A percentile compares a stretch with the other conserved stretches of the same genome.
These are phyloP conservation scores for Hypoxylon sp. DNA, from an alignment of 2,329 filamentous ascomycete genomes.

Conservation along the genomic window DNA sequence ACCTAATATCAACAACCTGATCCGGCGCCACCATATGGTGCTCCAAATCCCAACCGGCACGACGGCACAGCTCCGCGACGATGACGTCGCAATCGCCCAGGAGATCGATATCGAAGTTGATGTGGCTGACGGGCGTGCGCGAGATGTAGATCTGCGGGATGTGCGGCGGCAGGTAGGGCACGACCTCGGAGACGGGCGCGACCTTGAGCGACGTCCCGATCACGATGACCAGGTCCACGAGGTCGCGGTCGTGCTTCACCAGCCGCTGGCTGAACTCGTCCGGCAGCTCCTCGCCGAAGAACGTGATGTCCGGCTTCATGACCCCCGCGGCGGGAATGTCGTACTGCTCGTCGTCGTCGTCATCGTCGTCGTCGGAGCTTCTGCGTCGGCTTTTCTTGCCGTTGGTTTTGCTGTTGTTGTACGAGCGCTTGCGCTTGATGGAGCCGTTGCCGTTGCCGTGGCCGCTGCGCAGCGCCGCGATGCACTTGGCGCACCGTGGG, in stretches of 20 bases:
- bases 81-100: slow-evolving; percentile 96
- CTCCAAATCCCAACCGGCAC: slow-evolving; percentile 82
- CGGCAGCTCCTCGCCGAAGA: slow-evolving; percentile 93
- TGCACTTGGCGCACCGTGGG: slow-evolving; percentile 82
- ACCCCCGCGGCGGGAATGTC: slow-evolving; percentile 79
- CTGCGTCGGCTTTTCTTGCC: slow-evolving; percentile 56
- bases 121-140: slow-evolving; percentile 85
- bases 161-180: slow-evolving; percentile 81
- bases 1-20: slow-evolving; percentile 71
- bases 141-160: slow-evolving; percentile 94
- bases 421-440: slow-evolving; percentile 69
- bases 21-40: slow-evolving; percentile 86
- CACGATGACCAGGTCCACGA: slow-evolving; percentile 91
- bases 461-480: slow-evolving; percentile 64
- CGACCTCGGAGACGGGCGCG: slow-evolving; percentile 92
- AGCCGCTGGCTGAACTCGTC: slow-evolving; percentile 86
- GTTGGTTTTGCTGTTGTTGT: slow-evolving; percentile 62
- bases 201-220: slow-evolving; percentile 98
- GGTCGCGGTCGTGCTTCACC: slow-evolving; percentile 82
- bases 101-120: slow-evolving; percentile 96
- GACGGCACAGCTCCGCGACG: slow-evolving; percentile 85
- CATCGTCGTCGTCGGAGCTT: slow-evolving; percentile 59
- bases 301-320: slow-evolving; percentile 98
- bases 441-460: slow-evolving; percentile 61
- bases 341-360: slow-evolving; percentile 69